Percentiles rank a stretch among this genome's conserved stretches.
phyloP scores from a whole-genome alignment of 768 basidiomycete species.

The Termitomyces sp. region DNA sequence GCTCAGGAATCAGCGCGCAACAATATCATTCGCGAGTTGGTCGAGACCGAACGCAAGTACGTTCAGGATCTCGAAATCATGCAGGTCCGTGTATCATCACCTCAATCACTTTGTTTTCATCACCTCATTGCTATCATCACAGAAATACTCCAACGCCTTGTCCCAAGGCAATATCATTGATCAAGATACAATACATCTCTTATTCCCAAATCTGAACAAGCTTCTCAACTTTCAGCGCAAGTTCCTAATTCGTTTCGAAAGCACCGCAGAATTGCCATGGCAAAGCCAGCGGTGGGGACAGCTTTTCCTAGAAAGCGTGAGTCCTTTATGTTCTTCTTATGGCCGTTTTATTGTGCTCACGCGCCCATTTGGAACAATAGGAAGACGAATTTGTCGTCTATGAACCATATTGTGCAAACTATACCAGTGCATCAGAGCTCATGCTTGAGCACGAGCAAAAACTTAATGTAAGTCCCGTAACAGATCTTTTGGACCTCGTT shows the following conservation, averaged over 20 bases:
- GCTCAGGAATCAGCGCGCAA: constrained; percentile 66
- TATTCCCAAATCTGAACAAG: constrained; percentile 94
- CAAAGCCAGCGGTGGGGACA: constrained; percentile 86
- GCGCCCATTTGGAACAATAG: constrained; percentile 51
- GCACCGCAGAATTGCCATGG: constrained; percentile 79
- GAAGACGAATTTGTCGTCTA: constrained; percentile 96
- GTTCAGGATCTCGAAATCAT: constrained; percentile 96
- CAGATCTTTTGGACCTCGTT: neutral
- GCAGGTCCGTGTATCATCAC: constrained; percentile 57
- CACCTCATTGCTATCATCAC: constrained; percentile 15
- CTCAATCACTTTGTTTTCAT: constrained; percentile 1
- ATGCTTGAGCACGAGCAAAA: constrained; percentile 85
- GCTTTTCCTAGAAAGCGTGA: constrained; percentile 78
- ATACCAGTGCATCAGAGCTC: constrained; percentile 81
- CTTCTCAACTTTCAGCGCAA: constrained; percentile 95
- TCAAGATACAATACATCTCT: constrained; percentile 91
- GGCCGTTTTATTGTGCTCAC: constrained; percentile 39
- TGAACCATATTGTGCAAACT: constrained; percentile 96
- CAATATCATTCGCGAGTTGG: constrained; percentile 82
- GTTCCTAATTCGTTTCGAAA: constrained; percentile 87
- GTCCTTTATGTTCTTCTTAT: constrained; percentile 44
- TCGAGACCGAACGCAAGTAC: constrained; percentile 94
- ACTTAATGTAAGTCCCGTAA: constrained; percentile 64
- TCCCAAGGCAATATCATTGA: constrained; percentile 82
- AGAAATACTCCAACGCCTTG: constrained; percentile 89